These are phyloP conservation scores for Candida verbasci DNA, from an alignment of 805 yeast species.

Conservation along the genomic window DNA sequence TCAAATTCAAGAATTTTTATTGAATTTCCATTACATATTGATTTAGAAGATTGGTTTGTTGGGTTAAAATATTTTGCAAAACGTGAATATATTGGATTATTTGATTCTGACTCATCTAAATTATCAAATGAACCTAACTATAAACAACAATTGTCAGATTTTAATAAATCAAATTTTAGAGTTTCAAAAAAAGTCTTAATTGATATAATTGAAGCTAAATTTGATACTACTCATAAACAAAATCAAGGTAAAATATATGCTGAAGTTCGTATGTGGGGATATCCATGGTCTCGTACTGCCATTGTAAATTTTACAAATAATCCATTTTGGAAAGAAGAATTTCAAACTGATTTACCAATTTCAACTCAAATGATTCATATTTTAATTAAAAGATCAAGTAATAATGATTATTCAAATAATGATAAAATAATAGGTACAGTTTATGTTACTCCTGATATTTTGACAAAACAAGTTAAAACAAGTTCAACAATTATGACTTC, in stretches of 20 bases:
- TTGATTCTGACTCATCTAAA: conserved; percentile 8
- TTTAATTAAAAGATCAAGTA: conserved; percentile 35
- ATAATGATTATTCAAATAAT: conserved; percentile 18
- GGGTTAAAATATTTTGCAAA: conserved; percentile 61
- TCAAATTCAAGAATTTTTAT: conserved; percentile 45
- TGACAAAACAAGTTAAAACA: conserved; percentile 23
- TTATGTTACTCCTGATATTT: conserved; percentile 49
- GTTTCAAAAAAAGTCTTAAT: conserved; percentile 50
- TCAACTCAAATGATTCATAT: conserved; percentile 50
- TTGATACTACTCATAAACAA: conserved; percentile 21
- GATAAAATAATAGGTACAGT: conserved; percentile 52
- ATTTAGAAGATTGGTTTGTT: conserved; percentile 74
- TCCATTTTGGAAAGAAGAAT: conserved; percentile 85
- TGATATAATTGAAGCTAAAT: conserved; percentile 63
- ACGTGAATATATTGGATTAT: conserved; percentile 47
- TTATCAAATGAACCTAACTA: neutral
- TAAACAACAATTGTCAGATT: conserved; percentile 12
- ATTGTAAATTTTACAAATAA: conserved; percentile 42
- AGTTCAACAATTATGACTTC: conserved; percentile 31
- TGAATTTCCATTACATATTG: conserved; percentile 63
- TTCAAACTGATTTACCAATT: conserved; percentile 56
- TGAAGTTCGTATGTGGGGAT: conserved; percentile 68
- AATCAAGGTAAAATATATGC: conserved; percentile 49
- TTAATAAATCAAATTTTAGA: conserved; percentile 38
- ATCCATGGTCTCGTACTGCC: conserved; percentile 77